Conservation (phyloP, 805 yeast species). For the Kregervanrija delftensis region DNA sequence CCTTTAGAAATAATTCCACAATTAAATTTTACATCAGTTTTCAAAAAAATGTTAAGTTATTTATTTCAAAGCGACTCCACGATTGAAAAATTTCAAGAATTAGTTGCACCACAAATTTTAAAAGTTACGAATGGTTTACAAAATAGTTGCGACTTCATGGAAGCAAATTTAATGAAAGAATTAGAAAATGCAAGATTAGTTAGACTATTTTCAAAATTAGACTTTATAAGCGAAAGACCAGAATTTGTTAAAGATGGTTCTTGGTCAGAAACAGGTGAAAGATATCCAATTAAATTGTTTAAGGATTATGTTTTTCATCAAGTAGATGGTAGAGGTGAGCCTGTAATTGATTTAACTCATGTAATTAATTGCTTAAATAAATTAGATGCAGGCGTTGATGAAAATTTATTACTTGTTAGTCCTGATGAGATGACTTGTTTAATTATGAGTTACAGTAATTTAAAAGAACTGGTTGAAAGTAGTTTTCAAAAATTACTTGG, state of each 20-base stretch:
- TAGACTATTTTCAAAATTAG: conserved; percentile 73
- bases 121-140: conserved; percentile 43
- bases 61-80: conserved; percentile 24
- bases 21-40: conserved; percentile 35
- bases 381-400: conserved; percentile 87
- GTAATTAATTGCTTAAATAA: conserved; percentile 77
- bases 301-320: conserved; percentile 84
- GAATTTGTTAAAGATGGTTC: conserved; percentile 47
- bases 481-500: conserved; percentile 48
- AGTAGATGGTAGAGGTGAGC: conserved; percentile 67
- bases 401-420: conserved; percentile 70
- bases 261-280: conserved; percentile 73
- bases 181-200: conserved; percentile 85
- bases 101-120: conserved; percentile 40
- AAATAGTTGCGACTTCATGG: conserved; percentile 49
- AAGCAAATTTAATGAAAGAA: conserved; percentile 59
- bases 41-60: conserved; percentile 38
- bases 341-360: conserved; percentile 75
- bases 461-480: conserved; percentile 62
- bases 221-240: conserved; percentile 70
- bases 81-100: conserved; percentile 28
- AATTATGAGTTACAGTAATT: conserved; percentile 77
- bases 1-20: conserved; percentile 21
- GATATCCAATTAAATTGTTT: conserved; percentile 68
- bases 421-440: conserved; percentile 82